Evolutionary conservation across 148 eudicot genomes (phyloP).

Genomic region (Talinum fruticosum): DNA sequence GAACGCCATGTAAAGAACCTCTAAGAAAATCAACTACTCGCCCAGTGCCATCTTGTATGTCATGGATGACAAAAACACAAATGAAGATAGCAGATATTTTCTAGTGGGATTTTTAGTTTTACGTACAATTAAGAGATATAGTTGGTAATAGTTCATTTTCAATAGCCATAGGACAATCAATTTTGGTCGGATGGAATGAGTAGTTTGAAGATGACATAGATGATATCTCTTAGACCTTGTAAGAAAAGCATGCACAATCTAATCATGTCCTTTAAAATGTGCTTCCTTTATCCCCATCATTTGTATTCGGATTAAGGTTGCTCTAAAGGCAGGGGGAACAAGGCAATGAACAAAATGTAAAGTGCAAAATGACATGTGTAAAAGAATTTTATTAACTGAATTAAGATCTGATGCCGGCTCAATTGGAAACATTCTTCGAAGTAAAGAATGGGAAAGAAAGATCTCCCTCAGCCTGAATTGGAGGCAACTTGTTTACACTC

Average conservation of each 20-base stretch:
- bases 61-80: neutral
- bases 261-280: neutral
- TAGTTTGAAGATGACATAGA: neutral
- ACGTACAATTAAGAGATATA: neutral
- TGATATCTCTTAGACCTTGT: neutral
- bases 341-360: neutral
- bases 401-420: constrained; percentile 9
- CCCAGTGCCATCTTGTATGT: neutral
- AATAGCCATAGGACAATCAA: neutral
- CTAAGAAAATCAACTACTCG: too few relatives aligned
- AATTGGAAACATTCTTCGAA: constrained; percentile 11
- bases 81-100: neutral
- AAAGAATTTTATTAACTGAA: constrained; percentile 13
- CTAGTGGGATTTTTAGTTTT: neutral
- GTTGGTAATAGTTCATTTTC: neutral
- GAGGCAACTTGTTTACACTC: constrained; percentile 11
- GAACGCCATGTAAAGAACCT: neutral
- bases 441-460: neutral
- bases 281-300: too few relatives aligned
- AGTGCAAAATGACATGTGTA: neutral
- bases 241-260: neutral
- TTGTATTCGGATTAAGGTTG: neutral
- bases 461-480: neutral
- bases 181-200: neutral
- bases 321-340: neutral